Evolutionary conservation across 176 grass and related monocot genomes (phyloP).

Genomic region (Chloris gayana): DNA sequence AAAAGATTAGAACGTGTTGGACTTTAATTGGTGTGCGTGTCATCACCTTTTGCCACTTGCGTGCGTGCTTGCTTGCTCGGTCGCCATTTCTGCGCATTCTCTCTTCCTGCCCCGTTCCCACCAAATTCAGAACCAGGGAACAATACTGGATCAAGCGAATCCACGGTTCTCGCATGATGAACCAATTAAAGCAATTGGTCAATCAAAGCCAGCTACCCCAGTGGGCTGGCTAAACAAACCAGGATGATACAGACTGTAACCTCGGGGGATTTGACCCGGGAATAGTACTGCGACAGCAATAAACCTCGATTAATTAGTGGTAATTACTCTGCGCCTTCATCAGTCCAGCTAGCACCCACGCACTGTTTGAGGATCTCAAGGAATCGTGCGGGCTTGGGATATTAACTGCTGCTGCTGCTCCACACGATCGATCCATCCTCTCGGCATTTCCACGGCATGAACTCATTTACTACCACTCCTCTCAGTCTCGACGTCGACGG

Average conservation of each 20-base stretch:
- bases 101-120: neutral
- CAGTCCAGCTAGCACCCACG: slow-evolving; percentile 37
- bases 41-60: neutral
- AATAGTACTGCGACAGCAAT: neutral
- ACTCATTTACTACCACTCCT: slow-evolving; percentile 9
- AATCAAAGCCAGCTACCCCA: neutral
- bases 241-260: neutral
- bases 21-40: neutral
- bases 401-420: neutral
- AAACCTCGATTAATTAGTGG: neutral
- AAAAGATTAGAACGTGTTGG: slow-evolving; percentile 8
- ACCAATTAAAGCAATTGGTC: slow-evolving; percentile 1
- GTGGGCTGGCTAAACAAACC: neutral
- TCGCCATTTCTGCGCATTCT: neutral
- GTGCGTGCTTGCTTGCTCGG: neutral
- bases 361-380: slow-evolving; percentile 52
- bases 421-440: neutral
- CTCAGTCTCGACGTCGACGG: neutral
- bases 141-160: slow-evolving; percentile 10
- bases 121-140: neutral
- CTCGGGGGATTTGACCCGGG: slow-evolving; percentile 30
- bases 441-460: slow-evolving; percentile 28
- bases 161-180: neutral
- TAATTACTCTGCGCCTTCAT: slow-evolving; percentile 12
- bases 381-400: neutral